A percentile compares a stretch with the other conserved stretches of the same genome.
These are phyloP conservation scores for Yarrowia sp. DNA, from an alignment of 805 yeast species.

Conservation along the genomic window DNA sequence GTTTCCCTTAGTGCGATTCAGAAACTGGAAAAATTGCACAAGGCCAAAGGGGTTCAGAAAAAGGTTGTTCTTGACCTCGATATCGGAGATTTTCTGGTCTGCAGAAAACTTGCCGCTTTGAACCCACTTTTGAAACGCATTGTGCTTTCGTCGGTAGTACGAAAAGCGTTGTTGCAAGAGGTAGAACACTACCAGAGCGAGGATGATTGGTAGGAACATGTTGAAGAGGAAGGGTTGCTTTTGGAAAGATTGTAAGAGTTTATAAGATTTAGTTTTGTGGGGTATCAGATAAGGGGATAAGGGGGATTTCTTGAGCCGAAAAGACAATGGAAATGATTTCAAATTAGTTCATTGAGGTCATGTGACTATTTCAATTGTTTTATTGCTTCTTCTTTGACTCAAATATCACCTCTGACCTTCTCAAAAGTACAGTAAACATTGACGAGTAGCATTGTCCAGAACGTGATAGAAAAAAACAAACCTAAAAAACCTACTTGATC, in stretches of 20 bases:
- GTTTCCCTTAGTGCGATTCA: not conserved
- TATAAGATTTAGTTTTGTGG: not conserved
- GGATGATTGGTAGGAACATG: not conserved
- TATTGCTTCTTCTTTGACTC: too few species aligned
- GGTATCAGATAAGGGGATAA: not conserved
- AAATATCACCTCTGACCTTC: too few species aligned
- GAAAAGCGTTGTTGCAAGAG: not conserved
- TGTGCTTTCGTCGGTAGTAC: not conserved
- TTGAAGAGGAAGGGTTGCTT: not conserved
- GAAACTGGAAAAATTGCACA: not conserved
- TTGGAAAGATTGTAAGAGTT: too few species aligned
- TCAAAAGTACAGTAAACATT: too few species aligned
- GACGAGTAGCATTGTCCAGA: too few species aligned
- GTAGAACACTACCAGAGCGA: not conserved
- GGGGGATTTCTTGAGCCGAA: too few species aligned
- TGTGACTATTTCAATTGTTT: too few species aligned
- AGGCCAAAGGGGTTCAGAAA: not conserved
- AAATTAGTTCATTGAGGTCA: too few species aligned
- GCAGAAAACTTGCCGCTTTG: not conserved
- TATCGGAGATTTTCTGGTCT: not conserved
- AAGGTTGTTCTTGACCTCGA: not conserved
- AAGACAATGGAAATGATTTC: too few species aligned
- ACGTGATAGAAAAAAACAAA: too few species aligned
- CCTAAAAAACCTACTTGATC: too few species aligned
- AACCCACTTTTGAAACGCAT: not conserved